phyloP scores from a whole-genome alignment of 331 rosid genomes.

The Stylosanthes scabra region DNA sequence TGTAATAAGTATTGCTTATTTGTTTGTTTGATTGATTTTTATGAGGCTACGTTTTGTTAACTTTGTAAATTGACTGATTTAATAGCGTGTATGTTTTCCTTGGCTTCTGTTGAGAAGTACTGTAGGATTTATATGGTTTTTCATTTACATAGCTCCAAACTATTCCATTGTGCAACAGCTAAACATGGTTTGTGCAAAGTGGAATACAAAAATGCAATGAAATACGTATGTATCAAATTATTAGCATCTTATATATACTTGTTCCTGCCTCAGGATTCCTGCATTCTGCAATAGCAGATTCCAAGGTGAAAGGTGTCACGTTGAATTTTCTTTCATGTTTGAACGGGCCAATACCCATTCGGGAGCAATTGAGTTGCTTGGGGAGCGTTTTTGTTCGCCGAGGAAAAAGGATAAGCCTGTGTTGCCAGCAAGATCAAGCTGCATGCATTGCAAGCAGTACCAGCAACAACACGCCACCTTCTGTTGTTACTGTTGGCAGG shows the following conservation, averaged over 20 bases:
- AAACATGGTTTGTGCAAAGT: too few relatives aligned
- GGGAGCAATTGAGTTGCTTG: slow-evolving; percentile 53
- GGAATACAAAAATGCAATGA: too few relatives aligned
- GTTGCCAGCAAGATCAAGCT: slow-evolving; percentile 35
- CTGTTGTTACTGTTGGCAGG: slow-evolving; percentile 47
- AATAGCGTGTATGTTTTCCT: too few relatives aligned
- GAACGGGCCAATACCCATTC: slow-evolving; percentile 49
- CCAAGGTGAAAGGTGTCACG: slow-evolving; percentile 46
- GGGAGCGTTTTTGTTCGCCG: slow-evolving; percentile 49
- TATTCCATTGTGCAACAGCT: too few relatives aligned
- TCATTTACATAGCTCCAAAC: too few relatives aligned
- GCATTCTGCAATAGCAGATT: slow-evolving; percentile 39
- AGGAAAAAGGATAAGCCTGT: slow-evolving; percentile 47
- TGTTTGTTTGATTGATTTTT: not conserved
- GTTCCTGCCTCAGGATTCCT: slow-evolving; percentile 32
- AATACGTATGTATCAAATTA: not conserved
- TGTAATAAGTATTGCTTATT: not conserved
- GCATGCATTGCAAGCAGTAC: slow-evolving; percentile 46
- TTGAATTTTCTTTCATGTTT: slow-evolving; percentile 62
- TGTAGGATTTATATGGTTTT: too few relatives aligned
- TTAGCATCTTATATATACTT: not conserved
- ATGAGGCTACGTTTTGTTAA: not conserved
- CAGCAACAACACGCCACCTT: slow-evolving; percentile 28
- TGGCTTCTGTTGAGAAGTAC: too few relatives aligned
- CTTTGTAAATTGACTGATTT: not conserved